phyloP scores from a whole-genome alignment of 768 basidiomycete genomes.

The Mycena latifolia region DNA sequence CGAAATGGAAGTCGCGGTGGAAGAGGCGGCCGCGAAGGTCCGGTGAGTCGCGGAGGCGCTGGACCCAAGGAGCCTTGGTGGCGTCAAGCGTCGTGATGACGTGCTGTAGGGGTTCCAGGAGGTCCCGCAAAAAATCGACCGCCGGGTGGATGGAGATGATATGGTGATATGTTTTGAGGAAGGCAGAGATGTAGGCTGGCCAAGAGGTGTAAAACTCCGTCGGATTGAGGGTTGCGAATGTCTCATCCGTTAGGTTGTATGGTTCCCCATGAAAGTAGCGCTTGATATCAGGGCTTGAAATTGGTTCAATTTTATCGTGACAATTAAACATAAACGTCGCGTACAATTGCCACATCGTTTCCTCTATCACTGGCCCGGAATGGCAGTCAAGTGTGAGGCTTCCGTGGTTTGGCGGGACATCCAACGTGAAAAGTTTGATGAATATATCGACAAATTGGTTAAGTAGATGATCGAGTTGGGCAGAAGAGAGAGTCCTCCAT shows the following conservation, averaged over 20 bases:
- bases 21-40: slow-evolving; percentile 23
- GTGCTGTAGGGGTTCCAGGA: slow-evolving; percentile 20
- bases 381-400: slow-evolving; percentile 23
- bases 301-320: background rate
- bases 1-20: slow-evolving; percentile 35
- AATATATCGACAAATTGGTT: slow-evolving; percentile 34
- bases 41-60: slow-evolving; percentile 11
- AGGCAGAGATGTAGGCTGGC: slow-evolving; percentile 31
- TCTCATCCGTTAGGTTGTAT: slow-evolving; percentile 26
- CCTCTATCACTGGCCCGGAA: slow-evolving; percentile 30
- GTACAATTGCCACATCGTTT: slow-evolving; percentile 35
- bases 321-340: background rate
- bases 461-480: slow-evolving; percentile 25
- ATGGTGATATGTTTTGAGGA: slow-evolving; percentile 29
- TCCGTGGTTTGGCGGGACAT: slow-evolving; percentile 25
- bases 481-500: slow-evolving; percentile 20
- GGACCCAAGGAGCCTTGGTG: slow-evolving; percentile 16
- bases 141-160: slow-evolving; percentile 30
- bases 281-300: slow-evolving; percentile 27
- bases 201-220: slow-evolving; percentile 23
- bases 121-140: slow-evolving; percentile 14
- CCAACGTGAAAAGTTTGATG: slow-evolving; percentile 11
- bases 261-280: slow-evolving; percentile 33
- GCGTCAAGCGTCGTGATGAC: slow-evolving; percentile 22
- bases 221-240: slow-evolving; percentile 29